Conservation (phyloP, 345 rosid genomes). For the Draba incana region DNA sequence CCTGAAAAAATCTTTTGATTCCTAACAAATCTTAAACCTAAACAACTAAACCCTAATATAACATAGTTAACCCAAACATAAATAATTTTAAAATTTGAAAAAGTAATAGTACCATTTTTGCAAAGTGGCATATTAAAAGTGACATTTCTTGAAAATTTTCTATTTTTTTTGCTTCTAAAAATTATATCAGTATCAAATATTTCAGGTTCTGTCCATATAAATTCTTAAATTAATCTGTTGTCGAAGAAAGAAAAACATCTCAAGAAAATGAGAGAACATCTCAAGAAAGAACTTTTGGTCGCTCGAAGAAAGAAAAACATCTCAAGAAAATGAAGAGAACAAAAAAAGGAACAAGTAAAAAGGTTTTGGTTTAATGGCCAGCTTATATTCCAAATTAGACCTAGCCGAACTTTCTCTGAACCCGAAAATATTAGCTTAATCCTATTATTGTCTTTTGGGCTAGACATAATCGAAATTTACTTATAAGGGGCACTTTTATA, state of each 20-base stretch:
- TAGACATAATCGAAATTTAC: not conserved
- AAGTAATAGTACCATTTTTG: no score
- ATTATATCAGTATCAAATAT: not conserved
- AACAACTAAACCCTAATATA: no score
- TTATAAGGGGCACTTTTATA: not conserved
- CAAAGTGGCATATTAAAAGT: no score
- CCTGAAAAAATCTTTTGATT: no score
- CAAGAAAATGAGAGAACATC: not conserved
- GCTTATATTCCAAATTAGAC: not conserved
- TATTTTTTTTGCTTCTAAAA: not conserved
- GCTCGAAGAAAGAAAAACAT: no score
- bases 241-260: no score
- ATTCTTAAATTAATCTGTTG: no score
- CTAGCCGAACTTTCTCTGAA: not conserved
- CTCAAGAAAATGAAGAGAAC: not conserved
- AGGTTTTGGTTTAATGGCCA: not conserved
- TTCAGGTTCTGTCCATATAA: not conserved
- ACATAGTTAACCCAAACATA: no score
- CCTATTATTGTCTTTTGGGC: slow-evolving; percentile 1
- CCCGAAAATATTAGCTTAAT: not conserved
- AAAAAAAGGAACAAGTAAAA: not conserved
- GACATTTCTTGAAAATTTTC: no score
- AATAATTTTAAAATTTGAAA: no score
- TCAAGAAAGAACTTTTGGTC: no score
- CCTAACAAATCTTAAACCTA: no score